phyloP scores from a whole-genome alignment of 192 early-diverging fungal species.

The Coemansia sp. region DNA sequence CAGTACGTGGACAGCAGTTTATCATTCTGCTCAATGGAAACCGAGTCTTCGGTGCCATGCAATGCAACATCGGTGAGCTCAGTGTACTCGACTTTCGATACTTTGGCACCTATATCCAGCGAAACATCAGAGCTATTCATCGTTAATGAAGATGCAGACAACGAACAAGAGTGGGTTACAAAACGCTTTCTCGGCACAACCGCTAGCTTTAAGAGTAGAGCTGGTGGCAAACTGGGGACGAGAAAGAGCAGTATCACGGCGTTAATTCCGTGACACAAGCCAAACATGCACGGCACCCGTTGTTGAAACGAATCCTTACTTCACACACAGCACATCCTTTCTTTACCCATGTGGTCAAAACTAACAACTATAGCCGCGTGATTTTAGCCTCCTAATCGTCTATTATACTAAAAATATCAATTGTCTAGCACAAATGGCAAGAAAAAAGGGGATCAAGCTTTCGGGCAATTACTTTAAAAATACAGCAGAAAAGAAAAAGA shows the following conservation, averaged over 20 bases:
- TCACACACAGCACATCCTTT: not conserved
- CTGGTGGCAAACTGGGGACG: not conserved
- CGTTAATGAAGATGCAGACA: not conserved
- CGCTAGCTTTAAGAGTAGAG: not conserved
- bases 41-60: not conserved
- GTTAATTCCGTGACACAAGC: not conserved
- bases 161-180: not conserved
- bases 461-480: not conserved
- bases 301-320: not conserved
- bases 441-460: not conserved
- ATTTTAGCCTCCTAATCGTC: not conserved
- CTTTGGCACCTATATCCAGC: slow-evolving; percentile 20
- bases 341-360: not conserved
- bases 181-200: not conserved
- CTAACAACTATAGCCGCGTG: not conserved
- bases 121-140: not conserved
- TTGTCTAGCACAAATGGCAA: not conserved
- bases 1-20: slow-evolving; percentile 30
- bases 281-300: not conserved
- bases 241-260: not conserved
- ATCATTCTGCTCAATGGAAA: slow-evolving; percentile 7
- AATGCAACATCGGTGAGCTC: slow-evolving; percentile 16
- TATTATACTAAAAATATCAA: not conserved
- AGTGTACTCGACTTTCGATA: slow-evolving; percentile 35
- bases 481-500: not conserved